A percentile compares a stretch with the other conserved stretches of the same genome.
These are phyloP conservation scores for Candida vartiovaarae DNA, from an alignment of 805 yeast genomes.

Conservation along the genomic window DNA sequence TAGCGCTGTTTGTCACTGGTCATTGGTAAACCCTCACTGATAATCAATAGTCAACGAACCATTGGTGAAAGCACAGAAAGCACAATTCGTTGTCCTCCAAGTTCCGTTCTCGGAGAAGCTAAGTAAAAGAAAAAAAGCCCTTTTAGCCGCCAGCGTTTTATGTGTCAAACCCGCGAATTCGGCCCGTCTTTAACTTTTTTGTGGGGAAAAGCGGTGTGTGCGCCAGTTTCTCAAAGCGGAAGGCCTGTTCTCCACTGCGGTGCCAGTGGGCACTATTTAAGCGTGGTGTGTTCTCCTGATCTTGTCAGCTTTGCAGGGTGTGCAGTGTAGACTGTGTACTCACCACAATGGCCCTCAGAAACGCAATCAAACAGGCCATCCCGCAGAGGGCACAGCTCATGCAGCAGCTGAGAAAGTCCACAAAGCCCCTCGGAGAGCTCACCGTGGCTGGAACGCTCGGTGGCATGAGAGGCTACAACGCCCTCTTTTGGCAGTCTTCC, in stretches of 20 bases:
- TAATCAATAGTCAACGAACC: too few species aligned
- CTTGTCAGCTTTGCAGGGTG: too few species aligned
- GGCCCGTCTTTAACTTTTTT: background rate
- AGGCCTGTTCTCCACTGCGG: background rate
- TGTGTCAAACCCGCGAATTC: too few species aligned
- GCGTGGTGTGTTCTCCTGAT: background rate
- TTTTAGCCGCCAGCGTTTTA: too few species aligned
- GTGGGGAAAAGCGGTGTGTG: background rate
- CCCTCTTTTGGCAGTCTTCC: constrained; percentile 77
- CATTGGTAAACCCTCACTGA: background rate
- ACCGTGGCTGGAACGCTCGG: constrained; percentile 44
- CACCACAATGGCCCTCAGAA: constrained; percentile 16
- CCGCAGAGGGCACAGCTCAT: constrained; percentile 38
- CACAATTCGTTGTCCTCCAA: too few species aligned
- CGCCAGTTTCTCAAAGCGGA: constrained; percentile 1
- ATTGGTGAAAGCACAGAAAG: too few species aligned
- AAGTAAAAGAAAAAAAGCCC: too few species aligned
- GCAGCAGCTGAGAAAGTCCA: constrained; percentile 31
- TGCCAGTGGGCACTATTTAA: too few species aligned
- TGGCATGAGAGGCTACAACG: constrained; percentile 76
- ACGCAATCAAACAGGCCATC: constrained; percentile 25
- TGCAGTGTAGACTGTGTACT: too few species aligned
- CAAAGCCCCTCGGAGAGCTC: constrained; percentile 36
- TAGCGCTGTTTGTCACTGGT: background rate
- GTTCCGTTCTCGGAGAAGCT: too few species aligned